phyloP scores from a whole-genome alignment of 2,329 filamentous ascomycete genomes.

The Chaetomium strumarium region DNA sequence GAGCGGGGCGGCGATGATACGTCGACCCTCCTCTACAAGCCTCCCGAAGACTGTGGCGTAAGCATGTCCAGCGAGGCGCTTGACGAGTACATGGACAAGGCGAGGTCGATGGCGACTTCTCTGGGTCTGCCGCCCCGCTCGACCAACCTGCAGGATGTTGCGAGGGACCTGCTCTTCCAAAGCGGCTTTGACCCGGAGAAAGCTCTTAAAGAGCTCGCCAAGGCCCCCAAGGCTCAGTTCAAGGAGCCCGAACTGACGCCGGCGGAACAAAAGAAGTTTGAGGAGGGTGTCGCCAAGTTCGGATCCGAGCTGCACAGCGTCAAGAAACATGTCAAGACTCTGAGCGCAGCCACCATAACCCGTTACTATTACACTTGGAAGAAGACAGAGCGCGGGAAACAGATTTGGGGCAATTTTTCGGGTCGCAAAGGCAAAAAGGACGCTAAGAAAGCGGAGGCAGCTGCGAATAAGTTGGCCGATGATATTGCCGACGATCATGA shows the following conservation, averaged over 20 bases:
- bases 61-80: slow-evolving; percentile 52
- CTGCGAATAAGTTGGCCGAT: slow-evolving; percentile 72
- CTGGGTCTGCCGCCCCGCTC: slow-evolving; percentile 69
- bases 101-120: slow-evolving; percentile 56
- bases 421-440: slow-evolving; percentile 89
- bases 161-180: slow-evolving; percentile 65
- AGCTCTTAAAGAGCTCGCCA: slow-evolving; percentile 64
- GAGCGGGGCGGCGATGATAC: slow-evolving; percentile 82
- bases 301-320: slow-evolving; percentile 85
- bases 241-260: slow-evolving; percentile 78
- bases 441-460: slow-evolving; percentile 64
- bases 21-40: slow-evolving; percentile 70
- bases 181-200: slow-evolving; percentile 65
- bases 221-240: slow-evolving; percentile 63
- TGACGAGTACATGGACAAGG: slow-evolving; percentile 68
- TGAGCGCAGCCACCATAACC: slow-evolving; percentile 73
- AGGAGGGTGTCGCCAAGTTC: slow-evolving; percentile 82
- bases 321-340: slow-evolving; percentile 77
- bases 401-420: slow-evolving; percentile 85
- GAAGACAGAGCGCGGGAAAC: slow-evolving; percentile 76
- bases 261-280: slow-evolving; percentile 81
- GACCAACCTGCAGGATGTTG: slow-evolving; percentile 84
- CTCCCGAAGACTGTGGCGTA: slow-evolving; percentile 51
- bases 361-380: slow-evolving; percentile 99
- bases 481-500: slow-evolving; percentile 90